These are phyloP conservation scores for Murraya paniculata DNA, from an alignment of 345 rosid species.

Conservation along the genomic window DNA sequence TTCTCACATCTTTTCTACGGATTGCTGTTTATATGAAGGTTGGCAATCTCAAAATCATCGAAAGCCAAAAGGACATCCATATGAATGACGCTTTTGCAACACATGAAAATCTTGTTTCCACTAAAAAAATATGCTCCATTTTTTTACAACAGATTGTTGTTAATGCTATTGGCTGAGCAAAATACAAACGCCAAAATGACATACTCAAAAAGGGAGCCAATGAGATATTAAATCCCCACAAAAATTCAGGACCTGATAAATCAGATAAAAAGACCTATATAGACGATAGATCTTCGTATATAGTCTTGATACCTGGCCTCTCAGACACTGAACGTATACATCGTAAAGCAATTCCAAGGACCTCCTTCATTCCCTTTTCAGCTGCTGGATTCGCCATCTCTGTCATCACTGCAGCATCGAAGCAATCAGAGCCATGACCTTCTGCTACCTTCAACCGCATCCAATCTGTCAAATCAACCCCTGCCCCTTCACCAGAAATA, in stretches of 20 bases:
- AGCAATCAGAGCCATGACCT: constrained; percentile 68
- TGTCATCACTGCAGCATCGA: constrained; percentile 55
- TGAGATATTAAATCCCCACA: constrained; percentile 38
- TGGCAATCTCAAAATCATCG: not conserved
- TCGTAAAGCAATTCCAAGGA: constrained; percentile 77
- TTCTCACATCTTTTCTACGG: not conserved
- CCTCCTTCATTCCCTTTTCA: constrained; percentile 92
- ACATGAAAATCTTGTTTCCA: constrained; percentile 14
- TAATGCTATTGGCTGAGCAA: constrained; percentile 13
- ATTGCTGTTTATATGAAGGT: no score
- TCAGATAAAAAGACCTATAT: constrained; percentile 37
- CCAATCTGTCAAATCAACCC: constrained; percentile 86
- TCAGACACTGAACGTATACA: constrained; percentile 80
- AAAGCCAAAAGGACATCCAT: not conserved
- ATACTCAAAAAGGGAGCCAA: constrained; percentile 18
- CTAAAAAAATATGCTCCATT: constrained; percentile 14
- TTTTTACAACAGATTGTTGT: constrained; percentile 21
- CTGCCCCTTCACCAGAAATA: constrained; percentile 71
- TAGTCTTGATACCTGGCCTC: constrained; percentile 94
- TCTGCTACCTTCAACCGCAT: constrained; percentile 60
- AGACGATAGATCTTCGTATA: constrained; percentile 96
- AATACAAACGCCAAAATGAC: constrained; percentile 10
- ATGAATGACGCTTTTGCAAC: not conserved
- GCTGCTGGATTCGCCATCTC: constrained; percentile 54
- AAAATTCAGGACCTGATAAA: constrained; percentile 13